Percentiles rank a stretch among this genome's conserved stretches.
These are phyloP conservation scores for Teratosphaeria gauchensis DNA, from an alignment of 2,329 filamentous ascomycete species.

Conservation along the genomic window DNA sequence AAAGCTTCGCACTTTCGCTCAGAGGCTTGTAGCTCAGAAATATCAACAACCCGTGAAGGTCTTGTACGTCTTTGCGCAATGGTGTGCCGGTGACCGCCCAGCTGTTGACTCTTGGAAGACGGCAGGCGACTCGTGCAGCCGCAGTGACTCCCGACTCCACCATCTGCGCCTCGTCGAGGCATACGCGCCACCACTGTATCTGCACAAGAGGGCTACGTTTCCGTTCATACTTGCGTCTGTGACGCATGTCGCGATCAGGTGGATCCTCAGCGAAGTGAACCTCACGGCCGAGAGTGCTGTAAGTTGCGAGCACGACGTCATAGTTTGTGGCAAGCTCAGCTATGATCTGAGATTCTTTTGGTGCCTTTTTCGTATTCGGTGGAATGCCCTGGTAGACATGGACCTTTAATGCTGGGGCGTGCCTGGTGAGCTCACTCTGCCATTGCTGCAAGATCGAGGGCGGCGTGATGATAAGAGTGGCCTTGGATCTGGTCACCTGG, in stretches of 20 bases:
- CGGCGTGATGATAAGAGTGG: conserved; percentile 55
- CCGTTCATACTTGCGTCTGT: conserved; percentile 37
- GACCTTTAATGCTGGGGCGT: conserved; percentile 48
- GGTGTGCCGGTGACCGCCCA: conserved; percentile 94
- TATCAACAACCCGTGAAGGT: conserved; percentile 68
- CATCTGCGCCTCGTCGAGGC: conserved; percentile 74
- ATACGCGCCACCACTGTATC: conserved; percentile 80
- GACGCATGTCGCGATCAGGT: conserved; percentile 60
- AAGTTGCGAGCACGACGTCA: conserved; percentile 55
- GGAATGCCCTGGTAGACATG: conserved; percentile 44
- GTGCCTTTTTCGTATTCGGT: conserved; percentile 21
- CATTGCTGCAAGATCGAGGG: conserved; percentile 53
- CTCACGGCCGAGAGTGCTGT: conserved; percentile 65
- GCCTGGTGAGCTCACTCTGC: conserved; percentile 48
- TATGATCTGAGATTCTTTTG: conserved; percentile 30
- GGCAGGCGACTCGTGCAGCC: conserved; percentile 67
- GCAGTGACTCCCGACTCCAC: conserved; percentile 80
- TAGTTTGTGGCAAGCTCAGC: conserved; percentile 36
- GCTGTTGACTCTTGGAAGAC: conserved; percentile 73
- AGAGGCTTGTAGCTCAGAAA: conserved; percentile 77
- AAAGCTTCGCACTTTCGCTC: conserved; percentile 52
- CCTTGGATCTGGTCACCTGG: conserved; percentile 41
- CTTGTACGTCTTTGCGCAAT: conserved; percentile 66
- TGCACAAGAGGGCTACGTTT: conserved; percentile 70
- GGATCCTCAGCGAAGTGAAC: conserved; percentile 64